Evolutionary conservation across 163 green algal species (phyloP), one percentile per base, ranked within the genome.

Genomic region (Scenedesmus sp.): DNA sequence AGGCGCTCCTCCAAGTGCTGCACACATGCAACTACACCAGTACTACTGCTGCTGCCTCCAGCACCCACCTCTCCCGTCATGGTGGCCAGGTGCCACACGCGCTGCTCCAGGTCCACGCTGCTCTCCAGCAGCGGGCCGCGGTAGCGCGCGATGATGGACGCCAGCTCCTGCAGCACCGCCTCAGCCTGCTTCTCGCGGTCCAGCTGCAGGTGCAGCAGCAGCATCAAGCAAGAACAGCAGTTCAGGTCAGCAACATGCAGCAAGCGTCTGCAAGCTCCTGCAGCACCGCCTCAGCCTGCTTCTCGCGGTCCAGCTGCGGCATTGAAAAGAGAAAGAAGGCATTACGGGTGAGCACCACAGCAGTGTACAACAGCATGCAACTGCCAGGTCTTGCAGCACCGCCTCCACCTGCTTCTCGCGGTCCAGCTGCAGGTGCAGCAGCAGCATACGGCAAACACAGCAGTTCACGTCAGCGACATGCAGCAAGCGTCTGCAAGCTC

Each of bases 51-150:
- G 34, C 34, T 46, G 34, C 34, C 34, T 46, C 34, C 34, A 46
- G 34, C 34, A 46, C 34, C 34, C 81, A 84, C 81, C 86, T 92
- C 93, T 4, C 90, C 94, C 34, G 92, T 92, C 55, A 85, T 91
- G 26, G 94, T 95, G 16, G 94, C 92, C 74, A 97, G 81, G 86
- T 97, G 94, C 94, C 94, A 96, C 70, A 97, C 82, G 13, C 94
- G 87, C 86, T 96, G 94, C 89, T 97, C 95, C 57, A 97, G 91
- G 86, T 97, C 95, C 8, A 97, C 94, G 34, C 92, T 94, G 10
- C 94, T 92, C 88, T 97, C 96, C 66, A 97, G 93, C 74, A 97
- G 92, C 4, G 96, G 96, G 0, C 96, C 96, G 13, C 96, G 64
- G 93, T 94, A 95, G 52, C 92, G 18, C 16, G 56, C 70, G 57